Base-by-base conservation (phyloP, 2,329 filamentous ascomycete genomes). In the Colletotrichum musae region DNA sequence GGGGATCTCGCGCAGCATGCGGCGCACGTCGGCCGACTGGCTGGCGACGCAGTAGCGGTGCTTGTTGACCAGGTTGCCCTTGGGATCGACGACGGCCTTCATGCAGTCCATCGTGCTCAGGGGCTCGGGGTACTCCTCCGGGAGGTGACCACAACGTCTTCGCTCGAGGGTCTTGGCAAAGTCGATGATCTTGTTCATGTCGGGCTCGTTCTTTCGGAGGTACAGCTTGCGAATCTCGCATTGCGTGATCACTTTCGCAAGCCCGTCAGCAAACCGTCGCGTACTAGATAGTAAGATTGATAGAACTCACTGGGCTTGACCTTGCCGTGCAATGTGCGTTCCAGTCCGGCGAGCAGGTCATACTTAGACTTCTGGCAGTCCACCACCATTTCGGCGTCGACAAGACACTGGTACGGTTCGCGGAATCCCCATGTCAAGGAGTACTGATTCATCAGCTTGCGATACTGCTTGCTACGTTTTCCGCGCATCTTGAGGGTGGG, bases 361-460 rank as follows among this genome's bases (percentile, higher is more conserved):
- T 98, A 97, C 76, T 95, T 96, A 84, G 93, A 96, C 58, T 89
- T 89, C 73, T 92, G 89, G 24, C 94, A 91, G 78, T 97, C 94
- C 76, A 89, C 87, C 59, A 98, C 88, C 75, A 98, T 93, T 72
- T 94, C 90, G 68, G 94, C 93, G 78, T 97, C 95, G 70, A 98
- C 91, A 51, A 97, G 85, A 59, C 97, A 92, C 83, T 98, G 96
- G 83, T 98, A 98, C 12, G 96, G 94, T 82, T 96, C 93, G 74
- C 95, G 93, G 80, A 98, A 98, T 70, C 93, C 92, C 79, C 97
- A 98, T 70, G 90, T 91, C 80, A 95, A 88, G 77, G 91, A 90
- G 87, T 95, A 97, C 78, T 95, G 92, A 82, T 94, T 92, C 91
- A 99, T 97, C 77, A 98, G 90, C 90, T 98, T 98, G 75, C 86